These are phyloP conservation scores for Glonium stellatum DNA, from an alignment of 495 filamentous ascomycete genomes.

Conservation along the genomic window DNA sequence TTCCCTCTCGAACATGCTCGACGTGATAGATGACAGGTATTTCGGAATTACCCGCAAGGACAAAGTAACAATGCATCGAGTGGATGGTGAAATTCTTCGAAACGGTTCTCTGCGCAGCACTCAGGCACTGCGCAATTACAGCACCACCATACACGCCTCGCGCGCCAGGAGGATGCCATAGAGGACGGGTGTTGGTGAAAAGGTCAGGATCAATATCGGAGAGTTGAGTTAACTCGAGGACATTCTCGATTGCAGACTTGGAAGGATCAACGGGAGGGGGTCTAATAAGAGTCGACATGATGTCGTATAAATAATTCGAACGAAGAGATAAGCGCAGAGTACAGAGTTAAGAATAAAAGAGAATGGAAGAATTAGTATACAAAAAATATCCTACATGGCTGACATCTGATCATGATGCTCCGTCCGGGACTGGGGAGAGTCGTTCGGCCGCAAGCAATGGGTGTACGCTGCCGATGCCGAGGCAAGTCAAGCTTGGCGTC, in stretches of 20 bases:
- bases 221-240: constrained; percentile 74
- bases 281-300: constrained; percentile 60
- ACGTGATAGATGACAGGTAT: constrained; percentile 90
- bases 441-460: not conserved
- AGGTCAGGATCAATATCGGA: constrained; percentile 70
- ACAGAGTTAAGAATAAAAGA: not conserved
- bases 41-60: constrained; percentile 76
- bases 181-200: constrained; percentile 84
- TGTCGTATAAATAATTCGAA: not conserved
- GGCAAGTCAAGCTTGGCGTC: not conserved
- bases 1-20: constrained; percentile 84
- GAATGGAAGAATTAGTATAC: constrained; percentile 2
- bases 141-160: constrained; percentile 90
- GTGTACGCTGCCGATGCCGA: not conserved
- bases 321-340: not conserved
- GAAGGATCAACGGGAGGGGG: constrained; percentile 64
- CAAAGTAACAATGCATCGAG: constrained; percentile 98
- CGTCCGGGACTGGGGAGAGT: not conserved
- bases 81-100: constrained; percentile 73
- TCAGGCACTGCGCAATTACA: constrained; percentile 85
- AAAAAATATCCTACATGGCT: not conserved
- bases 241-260: constrained; percentile 80
- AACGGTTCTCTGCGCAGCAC: constrained; percentile 82
- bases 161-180: constrained; percentile 87
- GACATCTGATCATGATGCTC: not conserved